Base-by-base conservation (phyloP, 257 asterid genomes). In the Plectranthus barbatus region DNA sequence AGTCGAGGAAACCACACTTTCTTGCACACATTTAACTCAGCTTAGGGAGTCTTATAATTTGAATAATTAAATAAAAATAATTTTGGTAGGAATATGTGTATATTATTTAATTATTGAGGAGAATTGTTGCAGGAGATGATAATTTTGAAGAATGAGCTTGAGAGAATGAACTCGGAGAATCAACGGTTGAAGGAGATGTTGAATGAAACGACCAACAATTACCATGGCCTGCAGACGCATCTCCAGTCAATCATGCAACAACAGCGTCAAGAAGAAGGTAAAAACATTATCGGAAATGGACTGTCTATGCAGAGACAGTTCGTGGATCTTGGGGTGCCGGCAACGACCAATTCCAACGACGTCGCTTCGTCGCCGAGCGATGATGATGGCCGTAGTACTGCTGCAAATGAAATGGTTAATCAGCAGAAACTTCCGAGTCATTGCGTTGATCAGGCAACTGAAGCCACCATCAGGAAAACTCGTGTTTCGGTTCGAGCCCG, bases 391-490 rank as follows among this genome's bases (percentile, higher is more conserved):
- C n/a, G n/a, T n/a, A n/a, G n/a, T n/a, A n/a, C n/a, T n/a, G n/a
- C n/a, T n/a, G n/a, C n/a, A n/a, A n/a, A n/a, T n/a, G n/a, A n/a
- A n/a, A n/a, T n/a, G n/a, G n/a, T n/a, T n/a, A n/a, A n/a, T n/a
- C n/a, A n/a, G n/a, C n/a, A n/a, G n/a, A n/a, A n/a, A n/a, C n/a
- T n/a, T n/a, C n/a, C n/a, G n/a, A n/a, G n/a, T n/a, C n/a, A n/a
- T n/a, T n/a, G n/a, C 59, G 79, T 72, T 44, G 95, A 86, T 79
- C 95, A 86, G 75, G 89, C 88, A 10, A 66, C 87, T 0, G 96
- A 89, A 70, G 91, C 96, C 42, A 84, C 95, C 4, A 89, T 89
- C 73, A 83, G 91, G 67, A 89, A 84, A 76, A 93, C 91, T 34
- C 79, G 96, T 17, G 96, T 89, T 4, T 89, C 96, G 0, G 96